A percentile compares a stretch with the other conserved stretches of the same genome.
Evolutionary conservation across 2,329 filamentous ascomycete species (phyloP).

Genomic region (Xylariales sp.): DNA sequence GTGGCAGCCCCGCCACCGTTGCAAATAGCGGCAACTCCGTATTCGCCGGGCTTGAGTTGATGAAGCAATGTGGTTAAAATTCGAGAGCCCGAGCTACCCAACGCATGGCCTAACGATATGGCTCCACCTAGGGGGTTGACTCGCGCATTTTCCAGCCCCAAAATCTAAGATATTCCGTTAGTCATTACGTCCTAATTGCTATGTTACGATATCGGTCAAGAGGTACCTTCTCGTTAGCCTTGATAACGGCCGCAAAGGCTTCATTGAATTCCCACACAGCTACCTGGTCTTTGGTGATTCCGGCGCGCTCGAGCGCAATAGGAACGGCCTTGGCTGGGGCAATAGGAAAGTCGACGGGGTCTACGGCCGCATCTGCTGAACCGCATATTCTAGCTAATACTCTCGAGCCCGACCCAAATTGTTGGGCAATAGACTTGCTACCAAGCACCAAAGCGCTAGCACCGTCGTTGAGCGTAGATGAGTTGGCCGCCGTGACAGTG

Average conservation of each 20-base stretch:
- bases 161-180: constrained; percentile 64
- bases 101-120: constrained; percentile 89
- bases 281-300: constrained; percentile 91
- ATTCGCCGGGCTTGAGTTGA: constrained; percentile 91
- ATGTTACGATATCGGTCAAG: background rate
- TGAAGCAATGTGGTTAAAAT: constrained; percentile 92
- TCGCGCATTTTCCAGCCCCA: constrained; percentile 80
- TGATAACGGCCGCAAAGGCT: constrained; percentile 94
- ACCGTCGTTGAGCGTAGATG: constrained; percentile 93
- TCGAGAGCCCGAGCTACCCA: constrained; percentile 92
- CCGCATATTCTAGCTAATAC: constrained; percentile 89
- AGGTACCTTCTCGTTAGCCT: constrained; percentile 86
- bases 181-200: background rate
- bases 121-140: constrained; percentile 92
- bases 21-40: constrained; percentile 95
- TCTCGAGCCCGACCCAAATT: constrained; percentile 81
- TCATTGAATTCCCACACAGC: constrained; percentile 99
- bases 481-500: constrained; percentile 94
- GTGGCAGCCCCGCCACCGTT: constrained; percentile 95
- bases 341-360: constrained; percentile 93
- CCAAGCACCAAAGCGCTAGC: constrained; percentile 89
- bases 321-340: constrained; percentile 94
- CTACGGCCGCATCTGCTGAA: constrained; percentile 89
- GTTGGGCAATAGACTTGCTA: constrained; percentile 80
- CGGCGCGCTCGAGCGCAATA: constrained; percentile 86